Evolutionary conservation across 371 early-diverging fungal genomes (phyloP), one percentile per base, ranked within the genome.

Genomic region (Rhizopus delemar): DNA sequence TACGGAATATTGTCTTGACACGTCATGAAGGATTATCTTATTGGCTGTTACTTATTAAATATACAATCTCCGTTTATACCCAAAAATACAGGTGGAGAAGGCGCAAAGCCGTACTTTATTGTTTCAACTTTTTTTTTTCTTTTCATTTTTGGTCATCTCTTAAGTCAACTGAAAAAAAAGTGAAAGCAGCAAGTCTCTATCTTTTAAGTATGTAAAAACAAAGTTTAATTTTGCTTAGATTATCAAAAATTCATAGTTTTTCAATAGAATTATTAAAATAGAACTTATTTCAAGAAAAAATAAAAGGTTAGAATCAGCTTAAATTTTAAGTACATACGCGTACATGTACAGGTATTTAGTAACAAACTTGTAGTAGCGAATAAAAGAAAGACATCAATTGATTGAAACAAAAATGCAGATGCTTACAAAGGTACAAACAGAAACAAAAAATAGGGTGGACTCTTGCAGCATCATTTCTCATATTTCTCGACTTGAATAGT

Each of bases 361-460:
- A 39, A 13, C 13, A 6, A 43, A 1, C 8, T 6, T 15, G n/a
- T 9, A 43, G n/a, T n/a, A n/a, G n/a, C 13, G n/a, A 43, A 43
- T 13, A 13, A 43, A 15, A 9, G 15, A n/a, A 11, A 43, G 15
- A 9, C 8, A 11, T 39, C 41, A 13, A 39, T 13, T n/a, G 39
- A 13, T 38, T 38, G 13, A 13, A 38, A 38, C 11, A n/a, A 86
- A 72, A 63, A 90, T 90, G 90, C 90, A 88, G 85, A 90, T 90
- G 90, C 87, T 90, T 61, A 90, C 90, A 66, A 90, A 90, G 87
- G 90, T 89, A 81, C 9, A 6, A 36, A 28, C 1, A 32, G 49
- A 50, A 32, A 4, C 41, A 16, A 50, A 35, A 51, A 32, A 8
- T 4, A 13, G 22, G 22, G 22, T 22, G 22, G 22, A 22, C 22